phyloP scores from a whole-genome alignment of 169 alveolate species.

The Eimeria maxima region DNA sequence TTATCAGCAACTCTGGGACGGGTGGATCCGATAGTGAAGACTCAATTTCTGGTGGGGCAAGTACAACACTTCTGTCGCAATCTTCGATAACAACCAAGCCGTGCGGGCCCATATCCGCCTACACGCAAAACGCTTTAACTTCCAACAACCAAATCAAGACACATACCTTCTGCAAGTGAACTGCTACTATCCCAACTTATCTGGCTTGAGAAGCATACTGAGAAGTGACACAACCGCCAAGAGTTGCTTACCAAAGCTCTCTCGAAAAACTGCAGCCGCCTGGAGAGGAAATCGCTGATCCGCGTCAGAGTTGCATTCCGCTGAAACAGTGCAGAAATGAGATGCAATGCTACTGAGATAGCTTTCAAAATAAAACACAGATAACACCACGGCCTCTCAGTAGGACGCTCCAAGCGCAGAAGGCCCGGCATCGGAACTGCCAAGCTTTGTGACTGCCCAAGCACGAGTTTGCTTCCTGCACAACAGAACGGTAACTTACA shows the following conservation, averaged over 20 bases:
- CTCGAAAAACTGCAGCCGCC: conserved; percentile 79
- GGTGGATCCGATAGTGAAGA: background rate
- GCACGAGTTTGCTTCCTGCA: background rate
- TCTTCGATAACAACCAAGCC: conserved; percentile 70
- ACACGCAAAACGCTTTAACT: background rate
- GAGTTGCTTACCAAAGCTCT: conserved; percentile 58
- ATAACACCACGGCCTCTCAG: background rate
- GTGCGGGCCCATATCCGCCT: conserved; percentile 74
- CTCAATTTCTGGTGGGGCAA: conserved; percentile 59
- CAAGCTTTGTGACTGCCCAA: background rate
- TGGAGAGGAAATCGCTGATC: conserved; percentile 76
- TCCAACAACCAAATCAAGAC: background rate
- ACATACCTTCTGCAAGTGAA: background rate
- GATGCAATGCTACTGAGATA: no score
- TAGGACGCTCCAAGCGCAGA: background rate
- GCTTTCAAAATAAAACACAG: background rate
- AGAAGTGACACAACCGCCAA: background rate
- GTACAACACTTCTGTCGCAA: conserved; percentile 70
- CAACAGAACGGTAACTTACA: background rate
- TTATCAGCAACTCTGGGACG: conserved; percentile 14
- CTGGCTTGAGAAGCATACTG: background rate
- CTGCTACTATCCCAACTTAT: background rate
- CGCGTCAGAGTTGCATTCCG: conserved; percentile 77
- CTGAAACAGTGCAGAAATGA: conserved; percentile 10
- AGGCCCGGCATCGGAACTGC: background rate